Conservation (phyloP, 179 eudicot genomes). For the Sideroxylon spinosum region DNA sequence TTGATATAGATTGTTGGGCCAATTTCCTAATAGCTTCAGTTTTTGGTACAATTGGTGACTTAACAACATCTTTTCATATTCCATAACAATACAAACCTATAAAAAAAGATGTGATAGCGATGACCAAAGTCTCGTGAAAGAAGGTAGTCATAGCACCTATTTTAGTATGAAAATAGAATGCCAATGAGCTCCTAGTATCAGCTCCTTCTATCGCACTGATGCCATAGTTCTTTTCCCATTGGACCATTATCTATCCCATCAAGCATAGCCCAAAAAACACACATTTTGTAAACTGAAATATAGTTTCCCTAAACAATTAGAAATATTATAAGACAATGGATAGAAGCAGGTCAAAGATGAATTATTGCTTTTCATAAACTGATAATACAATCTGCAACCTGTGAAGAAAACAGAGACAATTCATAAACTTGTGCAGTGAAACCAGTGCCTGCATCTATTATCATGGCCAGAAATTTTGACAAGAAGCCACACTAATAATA, state of each 20-base stretch:
- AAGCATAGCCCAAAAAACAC: background rate
- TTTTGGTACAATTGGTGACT: too few species aligned
- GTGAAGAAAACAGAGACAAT: constrained; percentile 70
- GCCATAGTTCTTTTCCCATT: constrained; percentile 80
- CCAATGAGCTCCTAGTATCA: constrained; percentile 76
- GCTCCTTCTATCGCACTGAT: constrained; percentile 88
- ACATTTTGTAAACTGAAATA: background rate
- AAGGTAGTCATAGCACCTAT: too few species aligned
- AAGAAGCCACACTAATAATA: too few species aligned
- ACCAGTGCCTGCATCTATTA: constrained; percentile 97
- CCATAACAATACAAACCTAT: too few species aligned
- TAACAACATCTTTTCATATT: too few species aligned
- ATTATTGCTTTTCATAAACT: background rate
- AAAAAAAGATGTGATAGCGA: too few species aligned
- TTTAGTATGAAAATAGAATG: too few species aligned
- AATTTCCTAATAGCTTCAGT: too few species aligned
- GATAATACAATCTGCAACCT: constrained; percentile 45
- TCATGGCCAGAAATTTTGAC: constrained; percentile 26
- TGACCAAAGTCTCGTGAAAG: too few species aligned
- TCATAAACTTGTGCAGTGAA: constrained; percentile 72
- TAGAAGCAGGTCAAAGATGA: background rate
- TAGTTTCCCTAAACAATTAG: background rate
- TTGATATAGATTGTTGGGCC: too few species aligned
- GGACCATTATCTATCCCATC: constrained; percentile 40
- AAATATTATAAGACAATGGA: background rate